Evolutionary conservation across 495 filamentous ascomycete species (phyloP).

Genomic region (Tirmania nivea): DNA sequence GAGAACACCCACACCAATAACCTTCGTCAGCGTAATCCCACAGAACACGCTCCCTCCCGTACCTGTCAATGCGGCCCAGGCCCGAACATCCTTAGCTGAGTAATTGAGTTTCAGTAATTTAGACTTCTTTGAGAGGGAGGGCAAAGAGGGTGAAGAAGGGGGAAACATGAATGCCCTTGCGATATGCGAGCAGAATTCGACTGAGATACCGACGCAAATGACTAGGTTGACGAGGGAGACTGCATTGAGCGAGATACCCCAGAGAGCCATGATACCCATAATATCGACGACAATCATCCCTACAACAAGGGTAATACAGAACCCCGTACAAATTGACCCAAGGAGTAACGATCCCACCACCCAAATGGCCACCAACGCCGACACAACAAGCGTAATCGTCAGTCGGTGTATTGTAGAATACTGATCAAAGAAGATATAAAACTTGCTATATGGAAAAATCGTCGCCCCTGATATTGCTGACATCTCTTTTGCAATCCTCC

Average conservation of each 20-base stretch:
- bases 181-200: slow-evolving; percentile 95
- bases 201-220: slow-evolving; percentile 85
- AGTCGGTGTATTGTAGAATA: slow-evolving; percentile 67
- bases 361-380: slow-evolving; percentile 66
- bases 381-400: slow-evolving; percentile 55
- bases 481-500: slow-evolving; percentile 63
- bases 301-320: slow-evolving; percentile 64
- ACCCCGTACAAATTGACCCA: slow-evolving; percentile 61
- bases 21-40: slow-evolving; percentile 88
- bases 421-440: slow-evolving; percentile 98
- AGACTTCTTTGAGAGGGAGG: neutral
- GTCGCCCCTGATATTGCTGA: slow-evolving; percentile 43
- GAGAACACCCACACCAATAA: slow-evolving; percentile 76
- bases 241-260: slow-evolving; percentile 79
- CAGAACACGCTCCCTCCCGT: slow-evolving; percentile 86
- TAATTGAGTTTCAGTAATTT: neutral
- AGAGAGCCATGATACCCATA: slow-evolving; percentile 77
- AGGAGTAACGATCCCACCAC: slow-evolving; percentile 53
- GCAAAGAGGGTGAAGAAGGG: slow-evolving; percentile 22
- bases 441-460: slow-evolving; percentile 87
- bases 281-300: slow-evolving; percentile 89
- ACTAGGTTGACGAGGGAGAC: slow-evolving; percentile 92
- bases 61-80: slow-evolving; percentile 80
- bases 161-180: slow-evolving; percentile 94
- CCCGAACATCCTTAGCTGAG: slow-evolving; percentile 54